Evolutionary conservation across 2,329 filamentous ascomycete genomes (phyloP), one percentile per base, ranked within the genome.

Genomic region (Myriosclerotinia duriaeana): DNA sequence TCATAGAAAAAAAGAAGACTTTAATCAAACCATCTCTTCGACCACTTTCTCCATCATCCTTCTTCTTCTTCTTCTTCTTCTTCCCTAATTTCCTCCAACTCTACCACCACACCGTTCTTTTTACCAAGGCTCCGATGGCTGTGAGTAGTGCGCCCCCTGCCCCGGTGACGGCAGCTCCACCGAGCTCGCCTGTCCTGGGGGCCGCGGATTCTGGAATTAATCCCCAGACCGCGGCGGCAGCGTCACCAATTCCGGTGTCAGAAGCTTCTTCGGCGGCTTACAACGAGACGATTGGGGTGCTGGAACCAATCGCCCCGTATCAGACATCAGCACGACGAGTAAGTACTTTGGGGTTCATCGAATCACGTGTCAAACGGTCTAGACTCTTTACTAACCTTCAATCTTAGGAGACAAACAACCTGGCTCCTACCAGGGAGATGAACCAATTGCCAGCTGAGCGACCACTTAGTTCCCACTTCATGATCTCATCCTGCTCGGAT

Each of bases 101-200:
- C n/a, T 26, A 30, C 20, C 14, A 20, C 7, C 6, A 22, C 9
- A 15, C 22, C 38, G 12, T 8, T n/a, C 26, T 20, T 53, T 12
- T n/a, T 15, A 42, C 36, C 54, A 42, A 30, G 2, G 26, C 36
- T 46, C 26, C 42, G 40, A 65, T 61, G 46, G 20, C 36, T 46
- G 26, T 53, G 6, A 26, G 17, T 54, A 61, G 48, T 17, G 12
- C 22, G 20, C n/a, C 34, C 12, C 22, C 26, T 38, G 17, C 20
- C 26, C 36, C 22, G 22, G 30, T 20, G 20, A 34, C 38, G 14
- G 36, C 26, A n/a, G 64, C 64, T 22, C 55, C 64, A 20, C 64
- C 55, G 26, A 61, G 55, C 48, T 66, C 55, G 22, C 64, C 64
- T 15, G 9, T 65, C 61, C 64, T 65, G 8, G 36, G 26, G 8